Base-by-base conservation (phyloP, 1,284 basidiomycete species). In the Wolfiporia cocos region DNA sequence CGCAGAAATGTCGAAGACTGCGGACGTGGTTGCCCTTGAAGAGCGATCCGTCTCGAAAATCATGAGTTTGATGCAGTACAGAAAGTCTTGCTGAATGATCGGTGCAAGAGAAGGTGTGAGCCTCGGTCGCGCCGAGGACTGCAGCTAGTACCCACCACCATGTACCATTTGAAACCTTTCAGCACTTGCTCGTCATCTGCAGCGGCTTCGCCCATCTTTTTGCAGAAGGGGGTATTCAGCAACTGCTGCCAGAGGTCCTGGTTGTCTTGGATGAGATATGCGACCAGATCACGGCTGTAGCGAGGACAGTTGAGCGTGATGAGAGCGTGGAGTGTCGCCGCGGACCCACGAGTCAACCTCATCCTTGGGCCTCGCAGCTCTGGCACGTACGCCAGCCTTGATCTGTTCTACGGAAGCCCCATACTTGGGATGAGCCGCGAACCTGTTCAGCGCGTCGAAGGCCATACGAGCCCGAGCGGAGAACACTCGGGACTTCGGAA, bases 41-140 rank as follows among this genome's bases (percentile, higher is more conserved):
- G 44, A 15, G 22, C 44, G 44, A 17, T 40, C 21, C 2, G 21
- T 34, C 19, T 39, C 28, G 29, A 26, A 45, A 3, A 33, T 12
- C 31, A 45, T 45, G 19, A 32, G 23, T n/a, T 35, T 21, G 11
- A 35, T 21, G 30, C 43, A 45, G 23, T 45, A 45, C 7, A 41
- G 23, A 33, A 42, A 45, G 26, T 45, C 43, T 45, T 45, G 43
- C 43, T 45, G 22, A 17, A 37, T 4, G 7, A 39, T 29, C 4
- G 37, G n/a, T n/a, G n/a, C n/a, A n/a, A n/a, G n/a, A n/a, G n/a
- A n/a, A n/a, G n/a, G n/a, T n/a, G n/a, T n/a, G n/a, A n/a, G n/a
- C n/a, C n/a, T n/a, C n/a, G n/a, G n/a, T n/a, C n/a, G n/a, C n/a
- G n/a, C n/a, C n/a, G n/a, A 34, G 37, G 29, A 12, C 5, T 37